Conservation (phyloP, 352 stramenopile genomes). For the Pythium myriotylum region DNA sequence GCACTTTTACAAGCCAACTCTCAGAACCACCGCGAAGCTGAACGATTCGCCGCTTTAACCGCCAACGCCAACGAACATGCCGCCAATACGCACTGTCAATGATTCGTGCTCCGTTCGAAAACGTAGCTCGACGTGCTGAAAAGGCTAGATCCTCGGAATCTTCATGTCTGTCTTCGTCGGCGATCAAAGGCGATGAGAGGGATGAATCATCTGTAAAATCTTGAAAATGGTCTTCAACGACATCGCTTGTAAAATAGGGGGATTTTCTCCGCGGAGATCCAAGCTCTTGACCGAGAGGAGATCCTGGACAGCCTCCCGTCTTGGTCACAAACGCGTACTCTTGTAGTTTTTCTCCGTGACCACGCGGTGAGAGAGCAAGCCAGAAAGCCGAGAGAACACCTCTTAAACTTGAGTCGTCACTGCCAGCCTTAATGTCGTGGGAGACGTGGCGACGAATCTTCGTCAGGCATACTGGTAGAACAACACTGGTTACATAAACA, state of each 20-base stretch:
- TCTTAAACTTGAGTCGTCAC: constrained; percentile 3
- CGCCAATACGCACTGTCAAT: constrained; percentile 61
- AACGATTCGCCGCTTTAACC: constrained; percentile 52
- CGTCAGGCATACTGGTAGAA: constrained; percentile 54
- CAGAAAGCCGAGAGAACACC: constrained; percentile 77
- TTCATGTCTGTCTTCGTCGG: constrained; percentile 42
- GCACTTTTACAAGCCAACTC: constrained; percentile 44
- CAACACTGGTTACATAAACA: constrained; percentile 61
- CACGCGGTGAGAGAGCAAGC: constrained; percentile 56
- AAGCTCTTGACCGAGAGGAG: constrained; percentile 16
- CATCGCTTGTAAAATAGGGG: constrained; percentile 41
- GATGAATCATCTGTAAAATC: constrained; percentile 34
- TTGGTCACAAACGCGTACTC: constrained; percentile 56
- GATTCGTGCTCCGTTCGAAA: constrained; percentile 47
- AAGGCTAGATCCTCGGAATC: constrained; percentile 3
- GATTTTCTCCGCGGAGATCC: constrained; percentile 18
- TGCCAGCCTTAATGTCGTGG: neutral
- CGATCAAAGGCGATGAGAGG: constrained; percentile 64
- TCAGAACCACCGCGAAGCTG: constrained; percentile 47
- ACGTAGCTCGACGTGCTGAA: constrained; percentile 18
- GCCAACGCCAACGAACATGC: constrained; percentile 74
- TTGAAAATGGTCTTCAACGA: constrained; percentile 76
- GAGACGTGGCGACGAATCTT: constrained; percentile 24
- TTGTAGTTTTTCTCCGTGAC: constrained; percentile 18
- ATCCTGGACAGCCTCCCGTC: neutral